These are phyloP conservation scores for Paramecium octaurelia DNA, from an alignment of 73 alveolate species.

Conservation along the genomic window DNA sequence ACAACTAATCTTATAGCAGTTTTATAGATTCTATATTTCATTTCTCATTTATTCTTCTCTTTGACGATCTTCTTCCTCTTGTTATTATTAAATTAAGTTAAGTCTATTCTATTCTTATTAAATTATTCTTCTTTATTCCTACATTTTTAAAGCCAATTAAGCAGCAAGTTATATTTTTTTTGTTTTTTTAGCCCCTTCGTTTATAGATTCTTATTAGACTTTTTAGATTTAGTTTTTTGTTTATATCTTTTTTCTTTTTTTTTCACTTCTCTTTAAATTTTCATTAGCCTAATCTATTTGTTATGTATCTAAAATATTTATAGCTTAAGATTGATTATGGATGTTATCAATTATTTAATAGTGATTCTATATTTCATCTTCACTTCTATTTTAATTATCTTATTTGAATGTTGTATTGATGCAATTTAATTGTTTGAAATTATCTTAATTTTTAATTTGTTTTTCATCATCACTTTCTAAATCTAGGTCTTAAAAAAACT, in stretches of 20 bases:
- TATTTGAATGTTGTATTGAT: neutral
- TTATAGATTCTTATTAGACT: neutral
- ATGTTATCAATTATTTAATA: too few species aligned
- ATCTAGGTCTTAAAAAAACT: neutral
- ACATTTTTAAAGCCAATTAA: neutral
- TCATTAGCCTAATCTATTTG: neutral
- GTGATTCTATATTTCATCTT: neutral
- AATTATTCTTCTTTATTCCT: neutral
- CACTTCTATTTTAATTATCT: neutral
- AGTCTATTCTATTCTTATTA: neutral
- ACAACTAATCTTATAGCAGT: neutral
- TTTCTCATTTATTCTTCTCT: neutral
- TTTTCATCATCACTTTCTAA: neutral
- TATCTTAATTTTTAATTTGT: neutral
- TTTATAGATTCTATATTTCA: neutral
- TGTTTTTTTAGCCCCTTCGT: neutral
- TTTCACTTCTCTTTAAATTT: neutral
- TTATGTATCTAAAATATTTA: too few species aligned
- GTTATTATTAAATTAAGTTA: neutral
- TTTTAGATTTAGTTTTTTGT: neutral
- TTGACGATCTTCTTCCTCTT: neutral
- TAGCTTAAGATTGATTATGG: neutral
- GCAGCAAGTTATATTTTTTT: neutral
- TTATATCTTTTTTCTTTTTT: neutral
- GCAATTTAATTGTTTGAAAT: too few species aligned